Percentiles rank a stretch among this genome's conserved stretches.
Evolutionary conservation across 768 basidiomycete species (phyloP).

Genomic region (Pisolithus orientalis): DNA sequence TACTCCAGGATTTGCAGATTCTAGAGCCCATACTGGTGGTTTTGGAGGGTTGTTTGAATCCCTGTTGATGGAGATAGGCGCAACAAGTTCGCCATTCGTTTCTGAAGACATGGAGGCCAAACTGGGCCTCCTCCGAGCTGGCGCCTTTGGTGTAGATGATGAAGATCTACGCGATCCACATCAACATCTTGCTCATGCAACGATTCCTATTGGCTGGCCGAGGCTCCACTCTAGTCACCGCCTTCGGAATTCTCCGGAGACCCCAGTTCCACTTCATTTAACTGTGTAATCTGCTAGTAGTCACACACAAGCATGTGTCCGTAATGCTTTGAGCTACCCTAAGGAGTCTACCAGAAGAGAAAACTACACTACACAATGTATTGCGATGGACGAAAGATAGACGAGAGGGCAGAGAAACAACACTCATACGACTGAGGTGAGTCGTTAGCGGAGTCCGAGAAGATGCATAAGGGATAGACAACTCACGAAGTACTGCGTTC

Average conservation of each 20-base stretch:
- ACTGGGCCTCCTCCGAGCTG: no score
- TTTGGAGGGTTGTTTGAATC: constrained; percentile 18
- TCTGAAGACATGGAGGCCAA: constrained; percentile 3
- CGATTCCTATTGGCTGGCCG: no score
- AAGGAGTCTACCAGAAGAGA: no score
- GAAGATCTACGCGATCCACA: no score
- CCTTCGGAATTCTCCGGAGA: no score
- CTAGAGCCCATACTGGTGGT: constrained; percentile 64
- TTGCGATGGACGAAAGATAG: background rate
- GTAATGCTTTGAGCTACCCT: no score
- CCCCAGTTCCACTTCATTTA: no score
- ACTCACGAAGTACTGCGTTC: constrained; percentile 87
- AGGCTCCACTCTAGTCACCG: no score
- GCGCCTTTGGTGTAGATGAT: no score
- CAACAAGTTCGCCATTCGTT: constrained; percentile 5
- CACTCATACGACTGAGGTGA: constrained; percentile 21
- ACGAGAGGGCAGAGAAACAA: background rate
- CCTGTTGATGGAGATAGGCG: constrained; percentile 16
- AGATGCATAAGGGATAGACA: background rate
- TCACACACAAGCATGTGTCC: no score
- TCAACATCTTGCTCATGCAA: no score
- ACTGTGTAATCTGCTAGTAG: no score
- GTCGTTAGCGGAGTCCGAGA: constrained; percentile 1
- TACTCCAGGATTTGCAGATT: constrained; percentile 32
- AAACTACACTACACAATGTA: background rate